Evolutionary conservation across 2,329 filamentous ascomycete genomes (phyloP).

Genomic region (Simplicillium sp.): DNA sequence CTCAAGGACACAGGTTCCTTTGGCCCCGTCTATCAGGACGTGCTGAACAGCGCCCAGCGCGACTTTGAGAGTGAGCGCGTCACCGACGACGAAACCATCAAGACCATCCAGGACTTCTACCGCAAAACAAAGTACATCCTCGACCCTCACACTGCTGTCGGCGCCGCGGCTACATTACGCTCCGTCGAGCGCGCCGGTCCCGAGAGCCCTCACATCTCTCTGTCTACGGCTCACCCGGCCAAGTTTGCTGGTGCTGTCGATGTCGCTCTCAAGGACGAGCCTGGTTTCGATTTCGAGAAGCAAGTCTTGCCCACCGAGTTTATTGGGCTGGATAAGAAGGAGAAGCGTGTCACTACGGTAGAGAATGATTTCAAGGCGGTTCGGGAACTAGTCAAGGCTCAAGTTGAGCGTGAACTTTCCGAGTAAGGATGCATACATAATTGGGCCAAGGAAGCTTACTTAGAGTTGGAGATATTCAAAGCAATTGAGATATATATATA

Average conservation of each 20-base stretch:
- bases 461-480: not conserved
- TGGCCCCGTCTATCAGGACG: slow-evolving; percentile 60
- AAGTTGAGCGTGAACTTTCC: slow-evolving; percentile 57
- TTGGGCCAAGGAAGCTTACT: not conserved
- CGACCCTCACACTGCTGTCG: slow-evolving; percentile 88
- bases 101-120: slow-evolving; percentile 50
- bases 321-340: slow-evolving; percentile 64
- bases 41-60: slow-evolving; percentile 60
- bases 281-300: slow-evolving; percentile 64
- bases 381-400: slow-evolving; percentile 62
- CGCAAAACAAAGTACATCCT: slow-evolving; percentile 65
- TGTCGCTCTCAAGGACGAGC: slow-evolving; percentile 59
- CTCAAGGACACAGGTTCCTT: slow-evolving; percentile 80
- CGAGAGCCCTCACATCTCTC: slow-evolving; percentile 62
- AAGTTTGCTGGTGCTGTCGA: slow-evolving; percentile 88
- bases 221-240: slow-evolving; percentile 90
- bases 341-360: slow-evolving; percentile 63
- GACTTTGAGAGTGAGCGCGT: slow-evolving; percentile 77
- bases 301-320: slow-evolving; percentile 77
- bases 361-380: slow-evolving; percentile 67
- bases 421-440: not conserved
- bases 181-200: slow-evolving; percentile 48
- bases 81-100: slow-evolving; percentile 56
- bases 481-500: not conserved
- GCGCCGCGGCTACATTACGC: slow-evolving; percentile 65